A percentile compares a stretch with the other conserved stretches of the same genome.
These are phyloP conservation scores for Pseudogymnoascus verrucosus DNA, from an alignment of 2,329 filamentous ascomycete species.

Conservation along the genomic window DNA sequence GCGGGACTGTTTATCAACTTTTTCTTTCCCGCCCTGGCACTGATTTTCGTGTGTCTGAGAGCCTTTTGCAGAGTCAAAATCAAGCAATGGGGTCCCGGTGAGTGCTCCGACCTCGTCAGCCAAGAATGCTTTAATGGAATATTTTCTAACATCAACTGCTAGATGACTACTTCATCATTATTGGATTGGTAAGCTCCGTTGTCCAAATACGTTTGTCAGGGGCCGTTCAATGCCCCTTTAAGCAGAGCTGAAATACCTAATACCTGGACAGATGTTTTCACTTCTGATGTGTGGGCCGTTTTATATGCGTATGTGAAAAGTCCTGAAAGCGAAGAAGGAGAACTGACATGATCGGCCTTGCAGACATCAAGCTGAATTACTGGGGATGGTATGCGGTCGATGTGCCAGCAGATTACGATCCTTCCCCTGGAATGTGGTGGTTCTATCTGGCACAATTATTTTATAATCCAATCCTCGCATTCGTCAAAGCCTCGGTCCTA, in stretches of 20 bases:
- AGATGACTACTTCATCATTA: not conserved
- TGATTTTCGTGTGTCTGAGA: constrained; percentile 21
- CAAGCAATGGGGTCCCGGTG: constrained; percentile 26
- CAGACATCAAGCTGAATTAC: constrained; percentile 25
- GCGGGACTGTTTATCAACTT: constrained; percentile 27
- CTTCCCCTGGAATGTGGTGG: constrained; percentile 20
- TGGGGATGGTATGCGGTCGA: constrained; percentile 22
- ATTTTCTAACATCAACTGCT: not conserved
- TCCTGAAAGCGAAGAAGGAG: not conserved
- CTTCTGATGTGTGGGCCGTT: not conserved
- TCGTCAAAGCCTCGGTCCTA: constrained; percentile 39
- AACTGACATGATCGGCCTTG: not conserved
- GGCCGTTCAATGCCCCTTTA: not conserved
- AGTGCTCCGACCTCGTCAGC: constrained; percentile 12
- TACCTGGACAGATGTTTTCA: not conserved
- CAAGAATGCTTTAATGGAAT: not conserved
- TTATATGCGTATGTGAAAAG: not conserved
- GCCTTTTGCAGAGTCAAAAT: constrained; percentile 25
- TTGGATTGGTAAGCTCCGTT: not conserved
- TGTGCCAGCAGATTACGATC: not conserved
- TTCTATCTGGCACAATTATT: constrained; percentile 29
- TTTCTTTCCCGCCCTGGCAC: constrained; percentile 27
- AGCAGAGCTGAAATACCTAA: not conserved
- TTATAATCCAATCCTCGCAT: constrained; percentile 39
- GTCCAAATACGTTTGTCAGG: not conserved